A percentile compares a stretch with the other conserved stretches of the same genome.
phyloP scores from a whole-genome alignment of 2,329 filamentous ascomycete species.

The Aspergillus sp. region DNA sequence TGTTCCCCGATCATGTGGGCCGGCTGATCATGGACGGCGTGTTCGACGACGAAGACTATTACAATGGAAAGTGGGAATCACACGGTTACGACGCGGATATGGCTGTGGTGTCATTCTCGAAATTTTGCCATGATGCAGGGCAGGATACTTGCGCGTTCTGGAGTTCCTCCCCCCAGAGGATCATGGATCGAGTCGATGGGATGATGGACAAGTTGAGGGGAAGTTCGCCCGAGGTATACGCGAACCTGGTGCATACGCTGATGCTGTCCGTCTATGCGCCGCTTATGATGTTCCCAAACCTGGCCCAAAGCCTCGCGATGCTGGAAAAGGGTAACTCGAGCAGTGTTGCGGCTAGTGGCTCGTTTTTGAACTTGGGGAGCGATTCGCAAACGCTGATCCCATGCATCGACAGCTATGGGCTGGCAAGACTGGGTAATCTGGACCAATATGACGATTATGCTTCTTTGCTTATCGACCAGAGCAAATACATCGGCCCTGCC shows the following conservation, averaged over 20 bases:
- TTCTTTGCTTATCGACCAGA: not conserved
- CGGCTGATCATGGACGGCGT: conserved; percentile 20
- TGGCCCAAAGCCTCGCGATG: not conserved
- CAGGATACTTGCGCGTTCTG: not conserved
- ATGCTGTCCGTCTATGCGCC: not conserved
- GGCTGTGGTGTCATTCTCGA: conserved; percentile 35
- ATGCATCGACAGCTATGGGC: not conserved
- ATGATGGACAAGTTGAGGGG: not conserved
- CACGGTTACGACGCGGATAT: conserved; percentile 25
- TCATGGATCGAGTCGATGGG: not conserved
- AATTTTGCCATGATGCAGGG: not conserved
- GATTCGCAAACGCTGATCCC: not conserved
- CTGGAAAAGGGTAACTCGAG: not conserved
- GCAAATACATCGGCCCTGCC: not conserved
- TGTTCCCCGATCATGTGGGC: conserved; percentile 32
- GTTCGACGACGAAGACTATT: conserved; percentile 18
- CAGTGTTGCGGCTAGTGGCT: not conserved
- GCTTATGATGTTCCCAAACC: not conserved
- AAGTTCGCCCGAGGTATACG: not conserved
- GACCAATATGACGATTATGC: not conserved
- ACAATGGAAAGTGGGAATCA: conserved; percentile 10
- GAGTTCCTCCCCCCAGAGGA: not conserved
- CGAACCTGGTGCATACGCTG: not conserved
- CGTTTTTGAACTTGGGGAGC: not conserved
- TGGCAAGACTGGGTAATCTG: not conserved